Evolutionary conservation across 139 green algal species (phyloP), one percentile per base, ranked within the genome.

Genomic region (Gonium pectorale): DNA sequence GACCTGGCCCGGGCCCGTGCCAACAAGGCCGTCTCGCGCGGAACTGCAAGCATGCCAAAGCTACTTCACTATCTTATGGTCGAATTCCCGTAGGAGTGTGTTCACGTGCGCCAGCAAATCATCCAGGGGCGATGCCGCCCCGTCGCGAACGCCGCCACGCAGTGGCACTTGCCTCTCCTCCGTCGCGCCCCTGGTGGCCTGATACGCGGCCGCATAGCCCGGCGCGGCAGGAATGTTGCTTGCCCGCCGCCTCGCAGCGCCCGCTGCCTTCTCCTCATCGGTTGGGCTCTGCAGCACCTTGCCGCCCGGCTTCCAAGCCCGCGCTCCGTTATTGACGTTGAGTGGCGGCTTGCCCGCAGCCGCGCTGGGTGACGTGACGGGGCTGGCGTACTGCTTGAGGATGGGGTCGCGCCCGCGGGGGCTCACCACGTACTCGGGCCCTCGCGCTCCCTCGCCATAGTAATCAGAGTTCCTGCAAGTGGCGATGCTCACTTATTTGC

Each of bases 41-140:
- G n/a, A n/a, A n/a, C n/a, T n/a, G n/a, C n/a, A n/a, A n/a, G n/a
- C n/a, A n/a, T n/a, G n/a, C n/a, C n/a, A n/a, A n/a, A n/a, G n/a
- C 13, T 17, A 68, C 62, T 68, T 38, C 37, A n/a, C 33, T 40
- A 43, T 35, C 33, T 73, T 67, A 6, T 73, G 81, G 68, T 89
- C 85, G 43, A 89, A 89, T 31, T 86, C 77, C 37, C 43, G 70
- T 54, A 89, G 44, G 24, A 89, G 69, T 8, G 38, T 72, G 44
- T 89, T 89, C 0, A 89, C 85, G 46, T 89, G 85, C 29, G 40
- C 44, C 21, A 89, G 60, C 27, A 89, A 35, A 38, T 89, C 85
- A 66, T 89, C 85, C 33, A 89, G 44, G 0, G 85, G 84, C 26
- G 54, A 56, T 35, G 5, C 37, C 62, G 31, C 44, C 33, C 44